phyloP scores from a whole-genome alignment of 2,329 filamentous ascomycete species.

The Incumbomyces lentus region DNA sequence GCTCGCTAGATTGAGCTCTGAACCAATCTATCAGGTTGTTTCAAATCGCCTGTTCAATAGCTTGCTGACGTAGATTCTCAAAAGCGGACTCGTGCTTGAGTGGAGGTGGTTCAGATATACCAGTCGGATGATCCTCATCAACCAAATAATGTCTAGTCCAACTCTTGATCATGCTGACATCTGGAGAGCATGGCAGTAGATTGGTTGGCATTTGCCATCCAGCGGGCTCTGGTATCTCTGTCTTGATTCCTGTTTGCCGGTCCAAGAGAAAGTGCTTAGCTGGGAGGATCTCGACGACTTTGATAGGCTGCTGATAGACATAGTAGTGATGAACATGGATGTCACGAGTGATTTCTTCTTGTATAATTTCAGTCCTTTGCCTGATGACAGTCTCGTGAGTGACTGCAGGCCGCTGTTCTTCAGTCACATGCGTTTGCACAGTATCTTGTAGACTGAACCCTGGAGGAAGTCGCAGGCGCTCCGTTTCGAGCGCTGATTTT shows the following conservation, averaged over 20 bases:
- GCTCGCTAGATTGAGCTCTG: too few species aligned
- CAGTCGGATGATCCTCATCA: conserved; percentile 17
- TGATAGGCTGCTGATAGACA: conserved; percentile 26
- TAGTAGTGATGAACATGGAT: conserved; percentile 28
- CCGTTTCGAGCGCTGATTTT: not conserved
- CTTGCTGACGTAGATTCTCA: not conserved
- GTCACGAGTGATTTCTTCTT: conserved; percentile 26
- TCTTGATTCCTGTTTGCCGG: conserved; percentile 15
- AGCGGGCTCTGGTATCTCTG: conserved; percentile 16
- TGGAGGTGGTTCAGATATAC: conserved; percentile 13
- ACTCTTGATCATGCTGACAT: conserved; percentile 8
- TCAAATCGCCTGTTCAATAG: not conserved
- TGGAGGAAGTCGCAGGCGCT: conserved; percentile 10
- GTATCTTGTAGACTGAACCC: conserved; percentile 11
- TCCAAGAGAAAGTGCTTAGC: conserved; percentile 25
- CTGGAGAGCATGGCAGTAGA: conserved; percentile 11
- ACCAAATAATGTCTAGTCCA: conserved; percentile 17
- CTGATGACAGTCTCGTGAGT: conserved; percentile 25
- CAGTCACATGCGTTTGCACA: conserved; percentile 12
- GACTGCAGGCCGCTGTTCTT: conserved; percentile 20
- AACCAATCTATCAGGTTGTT: not conserved
- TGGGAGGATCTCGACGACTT: conserved; percentile 26
- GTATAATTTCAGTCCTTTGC: conserved; percentile 21
- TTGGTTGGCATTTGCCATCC: conserved; percentile 16
- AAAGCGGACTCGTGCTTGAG: not conserved